Evolutionary conservation across 2,329 filamentous ascomycete genomes (phyloP).

Genomic region (Chalara sp.): DNA sequence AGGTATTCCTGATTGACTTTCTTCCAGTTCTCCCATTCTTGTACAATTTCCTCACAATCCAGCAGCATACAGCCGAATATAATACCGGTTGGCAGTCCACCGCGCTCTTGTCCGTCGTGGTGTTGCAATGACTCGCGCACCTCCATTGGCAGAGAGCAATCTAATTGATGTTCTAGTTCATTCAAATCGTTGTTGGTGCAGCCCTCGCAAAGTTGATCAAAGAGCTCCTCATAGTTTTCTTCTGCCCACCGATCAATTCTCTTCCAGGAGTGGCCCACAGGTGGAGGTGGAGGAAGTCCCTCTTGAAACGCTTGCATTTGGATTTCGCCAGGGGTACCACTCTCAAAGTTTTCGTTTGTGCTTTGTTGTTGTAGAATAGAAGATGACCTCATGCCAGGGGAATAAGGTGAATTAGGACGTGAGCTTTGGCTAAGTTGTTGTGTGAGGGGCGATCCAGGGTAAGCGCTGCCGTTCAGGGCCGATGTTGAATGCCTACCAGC

Average conservation of each 20-base stretch:
- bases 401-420: conserved; percentile 68
- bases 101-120: conserved; percentile 96
- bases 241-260: conserved; percentile 93
- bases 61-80: conserved; percentile 93
- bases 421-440: conserved; percentile 46
- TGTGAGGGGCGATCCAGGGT: conserved; percentile 34
- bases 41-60: conserved; percentile 95
- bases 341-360: conserved; percentile 61
- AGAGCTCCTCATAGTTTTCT: conserved; percentile 90
- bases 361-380: conserved; percentile 58
- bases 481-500: conserved; percentile 43
- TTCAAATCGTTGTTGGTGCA: conserved; percentile 93
- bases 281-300: conserved; percentile 82
- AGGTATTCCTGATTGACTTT: conserved; percentile 88
- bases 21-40: conserved; percentile 97
- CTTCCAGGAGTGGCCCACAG: conserved; percentile 83
- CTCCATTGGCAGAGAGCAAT: conserved; percentile 89
- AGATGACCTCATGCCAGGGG: conserved; percentile 80
- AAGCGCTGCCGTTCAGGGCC: conserved; percentile 48
- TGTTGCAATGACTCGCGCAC: conserved; percentile 84
- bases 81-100: conserved; percentile 83
- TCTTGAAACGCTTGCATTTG: conserved; percentile 95
- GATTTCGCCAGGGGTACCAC: conserved; percentile 72
- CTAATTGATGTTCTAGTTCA: conserved; percentile 90
- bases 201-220: conserved; percentile 86